These are phyloP conservation scores for Sordariomycetes sp. DNA, from an alignment of 2,329 filamentous ascomycete species.

Conservation along the genomic window DNA sequence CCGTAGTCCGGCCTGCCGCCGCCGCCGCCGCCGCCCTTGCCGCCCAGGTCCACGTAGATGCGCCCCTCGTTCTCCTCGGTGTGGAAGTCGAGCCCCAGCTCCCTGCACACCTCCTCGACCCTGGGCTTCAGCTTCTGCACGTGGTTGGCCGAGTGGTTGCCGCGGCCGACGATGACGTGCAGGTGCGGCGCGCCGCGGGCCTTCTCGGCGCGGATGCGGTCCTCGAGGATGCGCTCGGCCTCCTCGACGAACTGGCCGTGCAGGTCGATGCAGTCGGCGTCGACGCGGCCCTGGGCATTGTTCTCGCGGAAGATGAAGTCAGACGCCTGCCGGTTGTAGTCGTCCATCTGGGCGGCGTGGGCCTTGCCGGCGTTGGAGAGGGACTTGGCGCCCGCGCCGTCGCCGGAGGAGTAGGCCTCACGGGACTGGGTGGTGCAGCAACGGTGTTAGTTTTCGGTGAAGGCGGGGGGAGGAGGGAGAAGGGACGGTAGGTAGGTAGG, in stretches of 20 bases:
- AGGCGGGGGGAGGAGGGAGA: not conserved
- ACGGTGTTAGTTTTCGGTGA: not conserved
- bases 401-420: slow-evolving; percentile 72
- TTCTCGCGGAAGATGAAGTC: slow-evolving; percentile 95
- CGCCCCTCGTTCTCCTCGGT: slow-evolving; percentile 85
- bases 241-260: slow-evolving; percentile 89
- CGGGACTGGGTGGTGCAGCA: slow-evolving; percentile 40
- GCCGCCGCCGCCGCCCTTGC: slow-evolving; percentile 39
- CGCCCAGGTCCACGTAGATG: slow-evolving; percentile 79
- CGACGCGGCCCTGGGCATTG: slow-evolving; percentile 67
- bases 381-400: slow-evolving; percentile 73
- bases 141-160: slow-evolving; percentile 72
- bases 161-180: slow-evolving; percentile 93
- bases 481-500: not conserved
- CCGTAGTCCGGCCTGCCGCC: slow-evolving; percentile 28
- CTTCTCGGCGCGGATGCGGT: slow-evolving; percentile 71
- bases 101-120: slow-evolving; percentile 75
- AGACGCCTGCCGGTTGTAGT: slow-evolving; percentile 83
- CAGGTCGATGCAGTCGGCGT: slow-evolving; percentile 78
- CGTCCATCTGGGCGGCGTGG: slow-evolving; percentile 75
- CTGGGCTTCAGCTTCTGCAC: slow-evolving; percentile 94
- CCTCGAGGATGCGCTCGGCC: slow-evolving; percentile 80
- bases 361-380: slow-evolving; percentile 76
- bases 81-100: slow-evolving; percentile 70
- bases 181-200: slow-evolving; percentile 67